These are phyloP conservation scores for Amanita inopinata DNA, from an alignment of 768 basidiomycete species.

Conservation along the genomic window DNA sequence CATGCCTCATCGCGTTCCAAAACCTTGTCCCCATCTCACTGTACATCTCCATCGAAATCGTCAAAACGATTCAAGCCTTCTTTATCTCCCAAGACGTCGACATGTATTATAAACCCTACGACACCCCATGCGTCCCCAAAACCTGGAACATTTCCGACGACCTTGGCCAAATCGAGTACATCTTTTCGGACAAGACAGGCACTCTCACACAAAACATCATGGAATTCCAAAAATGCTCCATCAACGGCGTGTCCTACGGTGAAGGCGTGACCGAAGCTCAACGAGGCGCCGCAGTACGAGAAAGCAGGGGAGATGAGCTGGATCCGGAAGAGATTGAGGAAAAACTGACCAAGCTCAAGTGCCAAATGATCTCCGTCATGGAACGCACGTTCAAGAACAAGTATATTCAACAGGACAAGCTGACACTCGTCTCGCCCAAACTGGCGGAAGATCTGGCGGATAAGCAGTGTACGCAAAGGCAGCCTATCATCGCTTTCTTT, in stretches of 20 bases:
- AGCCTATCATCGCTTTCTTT: conserved; percentile 76
- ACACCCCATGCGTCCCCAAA: conserved; percentile 88
- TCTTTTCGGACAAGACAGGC: conserved; percentile 85
- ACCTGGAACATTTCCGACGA: conserved; percentile 99
- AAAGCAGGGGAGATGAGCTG: conserved; percentile 57
- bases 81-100: conserved; percentile 95
- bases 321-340: conserved; percentile 65
- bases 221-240: conserved; percentile 96
- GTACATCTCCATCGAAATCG: conserved; percentile 96
- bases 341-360: conserved; percentile 56
- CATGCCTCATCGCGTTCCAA: conserved; percentile 92
- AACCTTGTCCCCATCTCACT: conserved; percentile 95
- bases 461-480: conserved; percentile 46
- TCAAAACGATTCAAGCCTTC: conserved; percentile 95
- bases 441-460: conserved; percentile 73
- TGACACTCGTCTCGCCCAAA: conserved; percentile 83
- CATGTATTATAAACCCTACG: conserved; percentile 87
- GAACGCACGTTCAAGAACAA: conserved; percentile 80
- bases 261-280: conserved; percentile 96
- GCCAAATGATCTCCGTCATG: conserved; percentile 69
- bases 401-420: conserved; percentile 67
- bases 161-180: conserved; percentile 96
- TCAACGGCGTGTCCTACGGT: conserved; percentile 77
- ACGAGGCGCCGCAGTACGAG: conserved; percentile 79
- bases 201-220: conserved; percentile 98